Base-by-base conservation (phyloP, 1,139 yeast species). In the Sugiyamaella sp. region DNA sequence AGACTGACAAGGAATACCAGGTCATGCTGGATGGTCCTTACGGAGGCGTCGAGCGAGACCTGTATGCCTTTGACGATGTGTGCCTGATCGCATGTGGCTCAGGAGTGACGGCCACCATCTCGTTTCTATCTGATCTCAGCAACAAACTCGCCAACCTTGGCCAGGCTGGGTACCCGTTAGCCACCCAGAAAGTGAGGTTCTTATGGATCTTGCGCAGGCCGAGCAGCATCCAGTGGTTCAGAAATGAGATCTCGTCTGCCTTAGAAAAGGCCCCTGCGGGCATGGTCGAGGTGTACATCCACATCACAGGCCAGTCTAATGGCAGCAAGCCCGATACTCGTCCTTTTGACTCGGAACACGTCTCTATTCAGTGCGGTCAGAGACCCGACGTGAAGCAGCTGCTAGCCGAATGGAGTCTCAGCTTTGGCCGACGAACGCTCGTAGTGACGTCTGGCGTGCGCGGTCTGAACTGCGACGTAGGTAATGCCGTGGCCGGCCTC, bases 11-110 rank as follows among this genome's bases (percentile, higher is more conserved):
- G 12, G 58, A 63, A 1, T 47, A 64, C 10, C 59, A 43, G 2
- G 80, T 80, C 0, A 74, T 68, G 56, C 65, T 83, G 46, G 88
- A 83, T 64, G 88, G 88, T 2, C 85, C 88, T 1, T 83, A 82
- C 59, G 88, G 88, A 8, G 87, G 87, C 0, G 63, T 79, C 46
- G 66, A 74, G 12, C 73, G 88, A 61, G 80, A 80, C 57, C 67
- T 74, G 6, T 64, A 73, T 35, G 66, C 81, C 1, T 83, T 83
- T 64, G 81, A 80, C 52, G 74, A 77, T 46, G 72, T 80, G 1
- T 64, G 39, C 68, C 80, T 16, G 82, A 41, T 58, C 3, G 55
- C 58, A 22, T 56, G 62, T 38, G 67, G 88, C 0, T 76, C 82
- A 51, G 88, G 87, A 41, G 75, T 81, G 6, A 74, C 85, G 1